Evolutionary conservation across 169 alveolate genomes (phyloP).

Genomic region (Theileria annulata): DNA sequence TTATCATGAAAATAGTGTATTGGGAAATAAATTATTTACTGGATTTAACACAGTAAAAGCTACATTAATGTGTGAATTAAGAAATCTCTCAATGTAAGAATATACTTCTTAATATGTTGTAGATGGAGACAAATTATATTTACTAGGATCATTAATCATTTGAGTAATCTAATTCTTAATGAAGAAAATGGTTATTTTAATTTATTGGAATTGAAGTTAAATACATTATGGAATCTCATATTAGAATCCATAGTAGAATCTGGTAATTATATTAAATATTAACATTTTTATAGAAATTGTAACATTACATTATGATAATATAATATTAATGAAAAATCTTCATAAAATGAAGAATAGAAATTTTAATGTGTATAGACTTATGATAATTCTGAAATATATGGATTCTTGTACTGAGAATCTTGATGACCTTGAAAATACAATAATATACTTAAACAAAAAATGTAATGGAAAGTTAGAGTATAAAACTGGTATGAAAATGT

Average conservation of each 20-base stretch:
- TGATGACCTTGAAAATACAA: not conserved
- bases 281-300: conserved; percentile 28
- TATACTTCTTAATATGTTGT: not conserved
- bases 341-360: conserved; percentile 12
- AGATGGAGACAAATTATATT: conserved; percentile 57
- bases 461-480: not conserved
- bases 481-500: not conserved
- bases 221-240: conserved; percentile 21
- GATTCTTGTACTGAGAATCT: not conserved
- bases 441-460: not conserved
- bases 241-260: conserved; percentile 28
- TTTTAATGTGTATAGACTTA: not conserved
- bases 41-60: conserved; percentile 2
- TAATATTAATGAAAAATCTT: conserved; percentile 13
- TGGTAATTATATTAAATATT: conserved; percentile 11
- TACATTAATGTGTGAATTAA: conserved; percentile 43
- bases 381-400: not conserved
- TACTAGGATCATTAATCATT: conserved; percentile 13
- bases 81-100: conserved; percentile 27
- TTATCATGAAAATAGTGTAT: too few relatives aligned
- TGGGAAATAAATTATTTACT: not conserved
- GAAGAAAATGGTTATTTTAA: not conserved
- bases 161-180: conserved; percentile 16
- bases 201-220: too few relatives aligned
- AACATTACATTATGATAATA: conserved; percentile 46